phyloP scores from a whole-genome alignment of 2,329 filamentous ascomycete species.

The Curvularia hawaiiensis region DNA sequence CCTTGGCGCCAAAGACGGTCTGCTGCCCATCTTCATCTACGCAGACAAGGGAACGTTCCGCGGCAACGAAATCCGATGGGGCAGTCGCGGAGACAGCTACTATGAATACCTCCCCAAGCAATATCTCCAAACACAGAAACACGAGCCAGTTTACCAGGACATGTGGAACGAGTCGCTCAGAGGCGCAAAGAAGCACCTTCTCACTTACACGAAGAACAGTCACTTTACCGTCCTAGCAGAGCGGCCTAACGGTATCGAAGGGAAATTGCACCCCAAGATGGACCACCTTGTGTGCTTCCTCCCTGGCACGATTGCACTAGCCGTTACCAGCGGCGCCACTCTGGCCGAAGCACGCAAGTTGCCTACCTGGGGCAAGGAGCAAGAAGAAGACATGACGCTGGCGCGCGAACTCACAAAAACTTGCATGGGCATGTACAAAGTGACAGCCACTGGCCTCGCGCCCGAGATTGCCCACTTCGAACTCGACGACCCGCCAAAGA shows the following conservation, averaged over 20 bases:
- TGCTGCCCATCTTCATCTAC: slow-evolving; percentile 91
- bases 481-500: slow-evolving; percentile 69
- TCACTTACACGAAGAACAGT: slow-evolving; percentile 83
- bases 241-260: slow-evolving; percentile 73
- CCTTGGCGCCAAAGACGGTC: slow-evolving; percentile 77
- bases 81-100: slow-evolving; percentile 94
- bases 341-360: slow-evolving; percentile 76
- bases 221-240: slow-evolving; percentile 91
- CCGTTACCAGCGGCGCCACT: slow-evolving; percentile 77
- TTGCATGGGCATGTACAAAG: slow-evolving; percentile 97
- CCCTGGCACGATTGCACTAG: slow-evolving; percentile 92
- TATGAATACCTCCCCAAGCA: slow-evolving; percentile 99
- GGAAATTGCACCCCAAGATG: slow-evolving; percentile 82
- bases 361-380: slow-evolving; percentile 72
- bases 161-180: slow-evolving; percentile 89
- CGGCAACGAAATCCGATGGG: slow-evolving; percentile 85
- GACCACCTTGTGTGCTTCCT: slow-evolving; percentile 98
- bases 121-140: slow-evolving; percentile 87
- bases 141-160: slow-evolving; percentile 84
- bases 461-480: slow-evolving; percentile 94
- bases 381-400: slow-evolving; percentile 86
- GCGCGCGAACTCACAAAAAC: slow-evolving; percentile 93
- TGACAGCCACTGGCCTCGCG: slow-evolving; percentile 87
- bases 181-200: slow-evolving; percentile 87
- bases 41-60: slow-evolving; percentile 78